Evolutionary conservation across 805 yeast species (phyloP).

Genomic region (Wickerhamiella nectarea): DNA sequence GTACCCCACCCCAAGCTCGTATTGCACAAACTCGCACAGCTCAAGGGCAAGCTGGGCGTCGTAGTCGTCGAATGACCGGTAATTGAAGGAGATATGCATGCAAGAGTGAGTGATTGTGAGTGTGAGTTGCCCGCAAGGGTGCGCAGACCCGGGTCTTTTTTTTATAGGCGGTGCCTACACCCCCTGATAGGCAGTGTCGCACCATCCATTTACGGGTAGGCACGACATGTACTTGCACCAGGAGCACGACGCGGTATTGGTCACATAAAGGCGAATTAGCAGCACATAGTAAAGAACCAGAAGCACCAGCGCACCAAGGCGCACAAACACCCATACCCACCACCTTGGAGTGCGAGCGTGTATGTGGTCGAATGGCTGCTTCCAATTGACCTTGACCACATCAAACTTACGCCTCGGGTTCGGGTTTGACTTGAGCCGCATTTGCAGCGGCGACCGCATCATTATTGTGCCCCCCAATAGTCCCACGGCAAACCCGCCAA

Average conservation of each 20-base stretch:
- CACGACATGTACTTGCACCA: slow-evolving; percentile 70
- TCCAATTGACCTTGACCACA: slow-evolving; percentile 17
- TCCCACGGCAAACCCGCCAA: slow-evolving; percentile 63
- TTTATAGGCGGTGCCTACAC: neutral
- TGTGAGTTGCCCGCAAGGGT: too few relatives aligned
- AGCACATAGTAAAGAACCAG: slow-evolving; percentile 38
- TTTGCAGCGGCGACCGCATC: slow-evolving; percentile 39
- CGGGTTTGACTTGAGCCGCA: slow-evolving; percentile 12
- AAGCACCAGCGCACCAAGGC: slow-evolving; percentile 35
- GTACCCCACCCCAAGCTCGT: slow-evolving; percentile 2
- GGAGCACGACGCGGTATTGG: slow-evolving; percentile 39
- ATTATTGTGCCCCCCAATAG: slow-evolving; percentile 36
- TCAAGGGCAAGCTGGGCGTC: slow-evolving; percentile 4
- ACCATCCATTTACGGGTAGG: slow-evolving; percentile 59
- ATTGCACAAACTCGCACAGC: neutral
- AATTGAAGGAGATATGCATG: slow-evolving; percentile 2
- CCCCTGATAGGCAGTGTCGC: slow-evolving; percentile 28
- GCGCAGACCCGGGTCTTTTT: too few relatives aligned
- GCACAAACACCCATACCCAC: slow-evolving; percentile 38
- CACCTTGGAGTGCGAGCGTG: slow-evolving; percentile 25
- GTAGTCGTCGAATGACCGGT: slow-evolving; percentile 1
- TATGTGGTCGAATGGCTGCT: slow-evolving; percentile 16
- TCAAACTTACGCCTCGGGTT: slow-evolving; percentile 17
- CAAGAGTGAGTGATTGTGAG: neutral
- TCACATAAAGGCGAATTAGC: slow-evolving; percentile 35